phyloP scores from a whole-genome alignment of 169 alveolate genomes.

The Blepharisma undulans region DNA sequence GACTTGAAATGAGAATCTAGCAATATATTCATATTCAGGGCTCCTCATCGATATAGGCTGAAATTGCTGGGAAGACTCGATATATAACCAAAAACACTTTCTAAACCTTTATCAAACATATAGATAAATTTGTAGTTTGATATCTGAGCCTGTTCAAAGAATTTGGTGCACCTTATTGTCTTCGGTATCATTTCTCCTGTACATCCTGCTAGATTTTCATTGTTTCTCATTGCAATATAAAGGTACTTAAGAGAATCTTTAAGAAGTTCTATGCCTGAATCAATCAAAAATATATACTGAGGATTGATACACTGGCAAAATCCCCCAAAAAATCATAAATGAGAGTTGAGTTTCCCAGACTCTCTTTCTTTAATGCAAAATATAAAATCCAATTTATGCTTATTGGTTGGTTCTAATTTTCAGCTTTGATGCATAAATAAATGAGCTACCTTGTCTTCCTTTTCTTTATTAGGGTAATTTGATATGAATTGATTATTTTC shows the following conservation, averaged over 20 bases:
- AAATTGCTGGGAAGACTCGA: conserved; percentile 49
- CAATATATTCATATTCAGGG: not conserved
- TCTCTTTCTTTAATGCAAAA: conserved; percentile 2
- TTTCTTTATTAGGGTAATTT: too few species aligned
- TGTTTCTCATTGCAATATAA: conserved; percentile 35
- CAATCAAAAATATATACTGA: not conserved
- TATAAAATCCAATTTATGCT: not conserved
- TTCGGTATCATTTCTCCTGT: conserved; percentile 48
- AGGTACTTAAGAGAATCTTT: not conserved
- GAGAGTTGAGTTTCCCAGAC: conserved; percentile 29
- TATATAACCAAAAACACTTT: conserved; percentile 37
- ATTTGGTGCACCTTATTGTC: not conserved
- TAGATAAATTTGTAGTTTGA: conserved; percentile 44
- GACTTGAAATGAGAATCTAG: conserved; percentile 34
- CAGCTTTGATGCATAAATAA: not conserved
- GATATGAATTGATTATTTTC: not conserved
- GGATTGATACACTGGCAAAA: conserved; percentile 26
- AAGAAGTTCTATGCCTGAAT: conserved; percentile 14
- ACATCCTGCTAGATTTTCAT: conserved; percentile 39
- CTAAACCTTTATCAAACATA: conserved; percentile 44
- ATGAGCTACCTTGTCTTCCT: not conserved
- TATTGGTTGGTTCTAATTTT: not conserved
- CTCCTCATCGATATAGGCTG: conserved; percentile 37
- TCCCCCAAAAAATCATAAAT: conserved; percentile 41
- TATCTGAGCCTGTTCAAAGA: conserved; percentile 20